A percentile compares a stretch with the other conserved stretches of the same genome.
phyloP scores from a whole-genome alignment of 352 stramenopile genomes.

The Phytopythium delawarense region DNA sequence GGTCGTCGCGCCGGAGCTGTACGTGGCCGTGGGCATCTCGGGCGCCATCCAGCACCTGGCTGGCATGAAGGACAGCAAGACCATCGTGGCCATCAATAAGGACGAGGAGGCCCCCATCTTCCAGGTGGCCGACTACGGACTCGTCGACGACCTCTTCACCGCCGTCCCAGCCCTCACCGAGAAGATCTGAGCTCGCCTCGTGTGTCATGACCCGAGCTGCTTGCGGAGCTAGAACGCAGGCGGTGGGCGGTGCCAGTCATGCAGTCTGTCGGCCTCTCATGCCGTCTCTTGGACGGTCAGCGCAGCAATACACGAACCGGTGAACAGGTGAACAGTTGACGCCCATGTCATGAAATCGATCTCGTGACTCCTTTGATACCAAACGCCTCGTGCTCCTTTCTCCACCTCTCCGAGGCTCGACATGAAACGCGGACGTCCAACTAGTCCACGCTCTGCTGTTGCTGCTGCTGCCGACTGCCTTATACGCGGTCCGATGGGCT shows the following conservation, averaged over 20 bases:
- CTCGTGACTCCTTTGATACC: neutral
- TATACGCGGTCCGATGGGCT: conserved; percentile 1
- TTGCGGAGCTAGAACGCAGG: too few species aligned
- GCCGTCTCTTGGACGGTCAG: neutral
- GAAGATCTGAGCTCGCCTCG: conserved; percentile 86
- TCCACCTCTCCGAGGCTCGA: neutral
- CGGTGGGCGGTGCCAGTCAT: too few species aligned
- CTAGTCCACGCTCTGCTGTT: neutral
- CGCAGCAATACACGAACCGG: neutral
- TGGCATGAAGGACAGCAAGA: conserved; percentile 99
- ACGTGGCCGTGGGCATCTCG: conserved; percentile 96
- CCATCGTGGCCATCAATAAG: conserved; percentile 99
- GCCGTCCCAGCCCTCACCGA: conserved; percentile 96
- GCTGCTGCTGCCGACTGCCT: neutral
- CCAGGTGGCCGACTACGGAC: conserved; percentile 97
- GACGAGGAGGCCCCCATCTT: conserved; percentile 99
- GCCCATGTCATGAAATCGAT: neutral
- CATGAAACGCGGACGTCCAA: neutral
- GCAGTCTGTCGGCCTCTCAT: neutral
- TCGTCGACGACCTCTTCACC: conserved; percentile 98
- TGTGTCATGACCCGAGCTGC: neutral
- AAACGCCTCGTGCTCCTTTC: neutral
- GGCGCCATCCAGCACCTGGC: conserved; percentile 99
- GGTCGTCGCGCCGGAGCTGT: conserved; percentile 97
- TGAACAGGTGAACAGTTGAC: neutral